Evolutionary conservation across 192 early-diverging fungal genomes (phyloP), one percentile per base, ranked within the genome.

Genomic region (Coemansia sp.): DNA sequence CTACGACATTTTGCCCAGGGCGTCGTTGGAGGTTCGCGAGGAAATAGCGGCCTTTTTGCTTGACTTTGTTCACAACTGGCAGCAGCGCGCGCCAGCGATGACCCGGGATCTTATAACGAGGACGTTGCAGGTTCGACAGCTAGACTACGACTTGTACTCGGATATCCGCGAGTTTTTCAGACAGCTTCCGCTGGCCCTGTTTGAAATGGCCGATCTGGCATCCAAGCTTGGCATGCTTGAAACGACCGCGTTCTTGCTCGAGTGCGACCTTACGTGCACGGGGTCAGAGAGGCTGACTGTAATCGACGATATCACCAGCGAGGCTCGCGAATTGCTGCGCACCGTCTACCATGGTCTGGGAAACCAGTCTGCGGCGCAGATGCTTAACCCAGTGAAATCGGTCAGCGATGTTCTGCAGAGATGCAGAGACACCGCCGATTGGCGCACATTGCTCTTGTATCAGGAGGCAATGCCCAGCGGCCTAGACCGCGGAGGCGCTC

Each of bases 31-130:
- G 7, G 34, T 32, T 50, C 58, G 77, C 19, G 51, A 19, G 5
- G 72, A 70, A 48, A 51, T 73, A 10, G 68, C 77, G 1, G 67
- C 71, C 5, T 65, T 80, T 22, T 19, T 80, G 16, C 61, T 80
- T 18, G 77, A 80, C 60, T 71, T 80, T 65, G 65, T 62, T 11
- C 65, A 80, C 52, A 80, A 80, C 58, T 80, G 77, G 77, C 54
- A 56, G 19, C 25, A 61, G 28, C 51, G 70, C 14, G 67, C 77
- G 16, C 71, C 77, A 20, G 45, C 47, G 14, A 60, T 80, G 50
- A 68, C 68, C 6, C 61, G 65, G 23, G 62, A 63, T 6, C 59
- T 70, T 16, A 68, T 80, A 28, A 34, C 35, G 5, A 55, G 72
- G 1, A 64, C 60, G 13, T 56, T 80, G 29, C 68, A 70, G 19